A percentile compares a stretch with the other conserved stretches of the same genome.
These are phyloP conservation scores for Pythium scleroteichum DNA, from an alignment of 352 stramenopile genomes.

Conservation along the genomic window DNA sequence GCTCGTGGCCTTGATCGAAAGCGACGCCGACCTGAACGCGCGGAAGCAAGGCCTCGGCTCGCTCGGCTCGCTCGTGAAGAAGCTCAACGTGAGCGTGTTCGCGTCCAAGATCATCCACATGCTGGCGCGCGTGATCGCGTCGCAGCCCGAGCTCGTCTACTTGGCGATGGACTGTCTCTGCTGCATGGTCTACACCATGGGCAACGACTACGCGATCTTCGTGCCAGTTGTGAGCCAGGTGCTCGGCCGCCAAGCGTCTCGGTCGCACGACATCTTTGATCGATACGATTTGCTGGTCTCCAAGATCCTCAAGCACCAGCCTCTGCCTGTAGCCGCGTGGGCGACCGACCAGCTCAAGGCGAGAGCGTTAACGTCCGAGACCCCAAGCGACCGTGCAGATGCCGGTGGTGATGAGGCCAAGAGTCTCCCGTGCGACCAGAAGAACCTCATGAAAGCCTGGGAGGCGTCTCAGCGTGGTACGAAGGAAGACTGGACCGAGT, in stretches of 20 bases:
- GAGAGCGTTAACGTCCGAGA: constrained; percentile 6
- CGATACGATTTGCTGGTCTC: constrained; percentile 87
- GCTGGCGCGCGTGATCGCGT: constrained; percentile 80
- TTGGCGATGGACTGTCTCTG: constrained; percentile 87
- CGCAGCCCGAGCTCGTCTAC: constrained; percentile 82
- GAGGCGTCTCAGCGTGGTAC: constrained; percentile 82
- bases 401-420: constrained; percentile 65
- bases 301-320: constrained; percentile 88
- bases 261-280: constrained; percentile 85
- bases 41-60: constrained; percentile 81
- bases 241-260: constrained; percentile 64
- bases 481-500: constrained; percentile 98
- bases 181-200: constrained; percentile 90
- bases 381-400: constrained; percentile 3
- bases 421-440: constrained; percentile 77
- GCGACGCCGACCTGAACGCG: constrained; percentile 77
- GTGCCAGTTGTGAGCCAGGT: constrained; percentile 86
- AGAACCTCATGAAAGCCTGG: constrained; percentile 86
- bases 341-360: constrained; percentile 62
- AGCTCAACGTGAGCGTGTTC: constrained; percentile 88
- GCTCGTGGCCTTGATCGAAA: constrained; percentile 82
- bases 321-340: constrained; percentile 80
- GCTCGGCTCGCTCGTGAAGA: constrained; percentile 85
- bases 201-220: constrained; percentile 89
- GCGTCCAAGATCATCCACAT: constrained; percentile 91